Conservation (phyloP, 1,284 basidiomycete genomes). For the Leccinum colubrinum region DNA sequence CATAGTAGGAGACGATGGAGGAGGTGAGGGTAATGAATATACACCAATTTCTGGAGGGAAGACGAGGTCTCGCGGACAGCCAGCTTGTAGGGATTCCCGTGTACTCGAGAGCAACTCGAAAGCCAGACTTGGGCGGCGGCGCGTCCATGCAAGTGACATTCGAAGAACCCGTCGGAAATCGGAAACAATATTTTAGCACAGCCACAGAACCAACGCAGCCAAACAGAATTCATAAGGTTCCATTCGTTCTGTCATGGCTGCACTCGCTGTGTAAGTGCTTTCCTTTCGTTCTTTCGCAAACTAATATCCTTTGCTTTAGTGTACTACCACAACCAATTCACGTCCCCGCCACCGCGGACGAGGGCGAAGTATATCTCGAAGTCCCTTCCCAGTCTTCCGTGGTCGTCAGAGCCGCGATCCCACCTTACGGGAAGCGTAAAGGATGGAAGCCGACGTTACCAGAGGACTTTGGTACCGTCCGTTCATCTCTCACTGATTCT, state of each 20-base stretch:
- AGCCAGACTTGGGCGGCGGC: constrained; percentile 39
- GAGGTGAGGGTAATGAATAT: constrained; percentile 84
- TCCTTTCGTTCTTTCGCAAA: neutral
- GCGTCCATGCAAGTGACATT: constrained; percentile 10
- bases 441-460: constrained; percentile 85
- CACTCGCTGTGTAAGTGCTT: constrained; percentile 57
- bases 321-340: constrained; percentile 68
- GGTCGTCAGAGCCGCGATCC: constrained; percentile 55
- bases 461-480: constrained; percentile 79
- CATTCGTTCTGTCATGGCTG: constrained; percentile 43
- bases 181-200: constrained; percentile 22
- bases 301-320: constrained; percentile 32
- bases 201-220: constrained; percentile 26
- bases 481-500: neutral
- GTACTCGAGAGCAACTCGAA: constrained; percentile 53
- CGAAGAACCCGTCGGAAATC: constrained; percentile 19
- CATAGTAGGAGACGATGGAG: constrained; percentile 70
- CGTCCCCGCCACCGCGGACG: constrained; percentile 49
- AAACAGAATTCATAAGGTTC: constrained; percentile 17
- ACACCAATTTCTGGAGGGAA: constrained; percentile 92
- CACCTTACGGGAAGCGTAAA: constrained; percentile 81
- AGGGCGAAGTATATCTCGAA: constrained; percentile 44
- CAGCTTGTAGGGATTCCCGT: constrained; percentile 71
- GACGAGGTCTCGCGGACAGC: constrained; percentile 72
- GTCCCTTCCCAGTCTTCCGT: constrained; percentile 43